Evolutionary conservation across 2,329 filamentous ascomycete species (phyloP).

Genomic region (Lizonia empirigonia): DNA sequence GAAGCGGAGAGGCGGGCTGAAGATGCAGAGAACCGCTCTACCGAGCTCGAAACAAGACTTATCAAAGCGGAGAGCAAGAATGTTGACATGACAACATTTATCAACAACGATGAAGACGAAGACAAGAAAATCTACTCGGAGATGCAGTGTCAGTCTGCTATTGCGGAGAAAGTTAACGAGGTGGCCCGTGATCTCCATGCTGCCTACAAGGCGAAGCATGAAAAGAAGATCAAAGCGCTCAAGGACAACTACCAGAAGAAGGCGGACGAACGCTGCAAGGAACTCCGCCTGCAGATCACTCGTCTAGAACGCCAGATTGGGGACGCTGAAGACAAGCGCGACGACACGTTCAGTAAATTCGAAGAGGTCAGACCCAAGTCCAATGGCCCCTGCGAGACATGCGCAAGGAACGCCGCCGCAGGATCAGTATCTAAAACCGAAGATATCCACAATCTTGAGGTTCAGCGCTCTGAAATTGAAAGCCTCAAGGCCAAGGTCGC

Average conservation of each 20-base stretch:
- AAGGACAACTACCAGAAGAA: constrained; percentile 81
- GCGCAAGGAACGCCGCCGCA: constrained; percentile 16
- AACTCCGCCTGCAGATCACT: constrained; percentile 74
- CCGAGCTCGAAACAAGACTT: constrained; percentile 64
- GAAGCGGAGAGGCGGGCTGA: constrained; percentile 76
- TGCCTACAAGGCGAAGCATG: constrained; percentile 96
- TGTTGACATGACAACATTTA: constrained; percentile 69
- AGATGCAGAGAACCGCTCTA: constrained; percentile 74
- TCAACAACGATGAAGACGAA: constrained; percentile 44
- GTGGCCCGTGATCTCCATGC: constrained; percentile 80
- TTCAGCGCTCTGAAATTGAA: constrained; percentile 69
- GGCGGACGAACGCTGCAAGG: constrained; percentile 85
- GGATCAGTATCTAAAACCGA: constrained; percentile 35
- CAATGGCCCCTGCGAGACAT: constrained; percentile 20
- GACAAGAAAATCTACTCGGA: constrained; percentile 48
- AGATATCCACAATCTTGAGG: constrained; percentile 60
- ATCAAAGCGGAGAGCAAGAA: constrained; percentile 68
- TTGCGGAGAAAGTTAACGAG: constrained; percentile 86
- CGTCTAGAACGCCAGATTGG: constrained; percentile 76
- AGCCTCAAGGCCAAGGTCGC: constrained; percentile 75
- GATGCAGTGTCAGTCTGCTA: constrained; percentile 63
- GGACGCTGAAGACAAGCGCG: constrained; percentile 68
- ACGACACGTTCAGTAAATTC: constrained; percentile 68
- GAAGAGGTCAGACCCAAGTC: constrained; percentile 19
- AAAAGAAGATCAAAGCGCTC: constrained; percentile 90